Percentiles rank a stretch among this genome's conserved stretches.
These are phyloP conservation scores for Podospora appendiculata DNA, from an alignment of 495 filamentous ascomycete genomes.

Conservation along the genomic window DNA sequence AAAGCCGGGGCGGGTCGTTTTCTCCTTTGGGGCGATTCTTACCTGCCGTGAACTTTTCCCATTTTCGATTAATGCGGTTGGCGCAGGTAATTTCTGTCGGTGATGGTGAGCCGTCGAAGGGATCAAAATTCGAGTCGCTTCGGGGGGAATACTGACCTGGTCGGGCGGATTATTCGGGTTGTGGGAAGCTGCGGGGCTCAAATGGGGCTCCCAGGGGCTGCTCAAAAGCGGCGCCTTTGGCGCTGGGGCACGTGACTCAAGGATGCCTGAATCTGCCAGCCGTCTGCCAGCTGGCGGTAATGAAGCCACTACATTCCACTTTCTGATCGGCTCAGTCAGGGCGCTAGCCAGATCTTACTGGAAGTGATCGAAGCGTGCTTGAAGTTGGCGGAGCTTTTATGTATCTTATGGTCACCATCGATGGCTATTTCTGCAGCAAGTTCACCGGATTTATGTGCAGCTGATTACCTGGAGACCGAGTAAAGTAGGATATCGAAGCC, in stretches of 20 bases:
- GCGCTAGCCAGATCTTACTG: no score
- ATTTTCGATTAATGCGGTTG: slow-evolving; percentile 22
- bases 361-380: no score
- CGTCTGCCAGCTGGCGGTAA: no score
- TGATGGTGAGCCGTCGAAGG: slow-evolving; percentile 3
- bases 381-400: no score
- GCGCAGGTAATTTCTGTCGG: slow-evolving; percentile 7
- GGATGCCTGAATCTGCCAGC: no score
- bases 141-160: slow-evolving; percentile 8
- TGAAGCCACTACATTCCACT: no score
- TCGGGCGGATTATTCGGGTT: slow-evolving; percentile 5
- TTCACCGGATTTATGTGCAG: no score
- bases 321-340: no score
- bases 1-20: not conserved
- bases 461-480: no score
- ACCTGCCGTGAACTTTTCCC: slow-evolving; percentile 35
- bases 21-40: not conserved
- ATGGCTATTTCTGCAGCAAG: no score
- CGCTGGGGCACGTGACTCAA: not conserved
- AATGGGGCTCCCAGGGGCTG: slow-evolving; percentile 13
- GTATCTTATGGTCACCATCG: no score
- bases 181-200: slow-evolving; percentile 20
- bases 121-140: slow-evolving; percentile 2
- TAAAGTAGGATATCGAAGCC: no score
- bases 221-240: slow-evolving; percentile 6